A percentile compares a stretch with the other conserved stretches of the same genome.
Conservation (phyloP, 2,329 filamentous ascomycete genomes). For the Stachybotrys echinatus region DNA sequence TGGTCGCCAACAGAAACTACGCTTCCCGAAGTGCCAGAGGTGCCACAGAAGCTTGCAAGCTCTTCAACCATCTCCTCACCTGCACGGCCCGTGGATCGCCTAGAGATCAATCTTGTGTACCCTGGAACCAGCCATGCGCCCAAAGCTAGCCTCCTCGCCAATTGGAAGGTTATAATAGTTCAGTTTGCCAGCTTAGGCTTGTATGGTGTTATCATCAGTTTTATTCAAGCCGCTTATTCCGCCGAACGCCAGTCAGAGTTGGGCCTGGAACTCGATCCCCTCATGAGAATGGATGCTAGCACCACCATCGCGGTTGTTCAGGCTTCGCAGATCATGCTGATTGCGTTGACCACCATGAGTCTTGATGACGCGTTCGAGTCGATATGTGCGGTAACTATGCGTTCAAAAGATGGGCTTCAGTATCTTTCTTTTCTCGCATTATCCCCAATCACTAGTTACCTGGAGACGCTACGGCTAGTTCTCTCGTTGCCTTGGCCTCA, state of each 20-base stretch:
- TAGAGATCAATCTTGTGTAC: no score
- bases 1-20: no score
- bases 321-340: slow-evolving; percentile 1
- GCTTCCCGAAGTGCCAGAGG: no score
- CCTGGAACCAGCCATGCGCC: background rate
- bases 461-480: background rate
- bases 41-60: no score
- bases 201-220: background rate
- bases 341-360: background rate
- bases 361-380: background rate
- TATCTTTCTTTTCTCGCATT: background rate
- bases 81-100: no score
- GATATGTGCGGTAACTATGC: background rate
- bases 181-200: background rate
- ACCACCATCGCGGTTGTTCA: slow-evolving; percentile 2
- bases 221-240: background rate
- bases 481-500: background rate
- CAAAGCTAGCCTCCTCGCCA: background rate
- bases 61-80: no score
- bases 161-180: background rate
- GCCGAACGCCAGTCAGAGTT: background rate
- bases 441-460: background rate
- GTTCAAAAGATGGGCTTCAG: background rate
- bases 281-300: slow-evolving; percentile 3
- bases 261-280: background rate